Evolutionary conservation across 2,329 filamentous ascomycete genomes (phyloP), one percentile per base, ranked within the genome.

Genomic region (Alternaria atra): DNA sequence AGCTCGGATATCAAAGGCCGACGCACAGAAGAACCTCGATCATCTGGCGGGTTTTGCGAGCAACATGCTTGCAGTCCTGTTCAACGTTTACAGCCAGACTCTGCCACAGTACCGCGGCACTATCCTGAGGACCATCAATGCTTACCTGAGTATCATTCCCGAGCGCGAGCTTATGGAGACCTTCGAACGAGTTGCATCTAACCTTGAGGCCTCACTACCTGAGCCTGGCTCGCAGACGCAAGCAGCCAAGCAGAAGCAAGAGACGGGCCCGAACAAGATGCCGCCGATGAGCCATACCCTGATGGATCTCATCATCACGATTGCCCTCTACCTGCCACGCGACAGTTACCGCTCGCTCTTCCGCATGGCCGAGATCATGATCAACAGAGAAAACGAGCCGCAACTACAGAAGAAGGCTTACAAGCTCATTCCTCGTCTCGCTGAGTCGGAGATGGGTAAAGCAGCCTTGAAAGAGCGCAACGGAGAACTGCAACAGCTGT

Each of bases 381-480:
- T 98, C 68, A 89, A 90, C 76, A 92, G 90, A 73, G 85, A 91
- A 57, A 86, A 91, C 37, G 94, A 98, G 74, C 91, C 94, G 9
- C 94, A 98, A 78, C 83, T 99, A 35, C 94, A 98, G 79, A 99
- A 99, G 87, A 99, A 99, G 81, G 94, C 95, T 0, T 99, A 99
- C 84, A 98, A 98, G 83, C 87, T 99, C 52, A 96, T 99, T 52
- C 94, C 95, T 4, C 90, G 95, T 55, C 86, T 99, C 40, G 90
- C 92, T 2, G 90, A 92, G 66, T 97, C 94, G 1, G 87, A 91
- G 34, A 87, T 86, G 50, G 95, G 95, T 46, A 88, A 87, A 68
- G 81, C 84, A n/a, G 94, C 94, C 4, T 85, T 99, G 2, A 80
- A 85, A 64, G 90, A 94, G 73, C 89, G 94, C 55, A 92, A 88